phyloP scores from a whole-genome alignment of 1,139 yeast species.

The Taiozyma onychis region DNA sequence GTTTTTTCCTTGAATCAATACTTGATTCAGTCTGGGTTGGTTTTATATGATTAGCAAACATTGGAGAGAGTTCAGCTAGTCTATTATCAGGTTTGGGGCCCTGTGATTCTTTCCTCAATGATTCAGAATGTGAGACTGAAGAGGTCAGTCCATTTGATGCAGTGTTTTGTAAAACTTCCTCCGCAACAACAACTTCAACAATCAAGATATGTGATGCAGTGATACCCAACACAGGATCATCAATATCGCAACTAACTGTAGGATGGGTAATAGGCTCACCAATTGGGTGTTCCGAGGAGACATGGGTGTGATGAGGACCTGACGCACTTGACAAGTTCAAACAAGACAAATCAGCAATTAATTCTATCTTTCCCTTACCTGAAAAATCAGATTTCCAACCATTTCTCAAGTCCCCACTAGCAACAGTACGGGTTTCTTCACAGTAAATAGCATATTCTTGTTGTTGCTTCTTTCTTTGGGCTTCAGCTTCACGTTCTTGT shows the following conservation, averaged over 20 bases:
- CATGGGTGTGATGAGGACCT: slow-evolving; percentile 19
- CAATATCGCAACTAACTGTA: slow-evolving; percentile 72
- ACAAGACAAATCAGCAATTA: slow-evolving; percentile 64
- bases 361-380: slow-evolving; percentile 69
- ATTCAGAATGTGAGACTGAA: slow-evolving; percentile 12
- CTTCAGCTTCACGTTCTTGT: slow-evolving; percentile 24
- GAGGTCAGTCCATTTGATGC: slow-evolving; percentile 11
- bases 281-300: slow-evolving; percentile 17
- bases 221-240: slow-evolving; percentile 77
- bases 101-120: slow-evolving; percentile 7
- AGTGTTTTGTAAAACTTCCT: slow-evolving; percentile 55
- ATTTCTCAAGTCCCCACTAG: slow-evolving; percentile 72
- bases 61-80: slow-evolving; percentile 36
- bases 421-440: slow-evolving; percentile 69
- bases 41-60: slow-evolving; percentile 30
- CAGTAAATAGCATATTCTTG: slow-evolving; percentile 43
- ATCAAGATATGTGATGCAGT: slow-evolving; percentile 69
- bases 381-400: slow-evolving; percentile 96
- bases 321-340: slow-evolving; percentile 26
- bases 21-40: slow-evolving; percentile 14
- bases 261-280: slow-evolving; percentile 32
- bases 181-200: slow-evolving; percentile 90
- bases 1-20: slow-evolving; percentile 1
- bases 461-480: slow-evolving; percentile 19
- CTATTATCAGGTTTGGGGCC: slow-evolving; percentile 29